Evolutionary conservation across 1,284 basidiomycete species (phyloP), one percentile per base, ranked within the genome.

Genomic region (Cryptococcus floricola): DNA sequence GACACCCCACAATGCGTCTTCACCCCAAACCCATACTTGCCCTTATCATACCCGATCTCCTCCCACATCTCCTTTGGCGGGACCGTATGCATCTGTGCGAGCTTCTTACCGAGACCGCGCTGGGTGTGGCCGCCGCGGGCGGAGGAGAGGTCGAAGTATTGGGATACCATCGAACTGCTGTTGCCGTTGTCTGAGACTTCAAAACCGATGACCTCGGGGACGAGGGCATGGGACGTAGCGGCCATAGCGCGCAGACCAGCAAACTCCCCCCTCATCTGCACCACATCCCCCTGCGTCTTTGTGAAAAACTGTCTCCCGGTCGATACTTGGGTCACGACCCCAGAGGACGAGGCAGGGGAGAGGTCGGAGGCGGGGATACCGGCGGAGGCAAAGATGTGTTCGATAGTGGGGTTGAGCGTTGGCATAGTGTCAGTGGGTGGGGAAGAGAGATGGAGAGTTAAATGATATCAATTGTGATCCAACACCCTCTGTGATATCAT

Each of bases 1-100:
- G 89, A 92, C 7, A 80, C 81, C 2, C 90, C 90, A 64, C 90
- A 93, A 72, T 85, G 88, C 8, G 90, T 92, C 0, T 87, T 85
- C 7, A 88, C 81, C 2, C 77, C 72, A 65, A 92, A 92, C 2
- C 90, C 90, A 71, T 85, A 92, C 3, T 83, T 83, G 1, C 81
- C 63, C 14, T 25, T 50, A 39, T 25, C 49, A 39, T 60, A 59
- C 34, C 53, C 57, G n/a, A 75, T 14, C 70, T 62, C 34, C 28
- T 54, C 60, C 31, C 31, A 34, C 31, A 8, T 7, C 7, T 34
- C 31, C 82, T 85, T 66, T 6, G 50, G 50, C 9, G 55, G 44
- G 4, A 85, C 54, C 86, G 27, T 43, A 44, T 76, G 74, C 59
- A 87, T 82, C 70, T 80, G 78, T 8, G 85, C 89, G 2, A 92